Percentiles rank a stretch among this genome's conserved stretches.
Evolutionary conservation across 1,284 basidiomycete species (phyloP).

Genomic region (Afroboletus lepidellus): DNA sequence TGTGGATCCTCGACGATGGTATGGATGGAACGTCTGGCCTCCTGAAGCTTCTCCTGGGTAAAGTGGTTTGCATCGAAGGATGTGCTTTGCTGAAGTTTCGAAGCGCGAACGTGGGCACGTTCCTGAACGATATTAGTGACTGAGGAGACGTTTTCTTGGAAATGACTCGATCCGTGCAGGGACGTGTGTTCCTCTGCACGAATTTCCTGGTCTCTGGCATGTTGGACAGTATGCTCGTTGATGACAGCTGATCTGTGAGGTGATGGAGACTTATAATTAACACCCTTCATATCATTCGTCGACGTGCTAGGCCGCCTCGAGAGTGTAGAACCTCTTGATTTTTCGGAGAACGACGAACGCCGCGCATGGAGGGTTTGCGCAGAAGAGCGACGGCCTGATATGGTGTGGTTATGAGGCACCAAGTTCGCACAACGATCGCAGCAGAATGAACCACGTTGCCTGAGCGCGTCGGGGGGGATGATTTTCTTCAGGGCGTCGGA

Average conservation of each 20-base stretch:
- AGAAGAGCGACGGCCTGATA: constrained; percentile 30
- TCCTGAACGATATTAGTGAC: constrained; percentile 15
- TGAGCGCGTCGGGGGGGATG: constrained; percentile 19
- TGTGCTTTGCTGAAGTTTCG: constrained; percentile 8
- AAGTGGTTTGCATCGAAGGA: constrained; percentile 20
- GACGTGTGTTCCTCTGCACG: constrained; percentile 21
- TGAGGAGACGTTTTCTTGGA: constrained; percentile 15
- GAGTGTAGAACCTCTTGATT: constrained; percentile 11
- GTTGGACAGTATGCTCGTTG: constrained; percentile 8
- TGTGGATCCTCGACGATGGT: constrained; percentile 30
- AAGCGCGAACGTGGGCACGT: constrained; percentile 10
- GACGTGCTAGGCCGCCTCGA: constrained; percentile 24
- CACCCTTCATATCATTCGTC: constrained; percentile 3
- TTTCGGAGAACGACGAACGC: constrained; percentile 27
- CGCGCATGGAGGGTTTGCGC: constrained; percentile 27
- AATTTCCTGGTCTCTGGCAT: constrained; percentile 13
- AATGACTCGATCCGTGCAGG: constrained; percentile 12
- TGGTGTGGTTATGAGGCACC: constrained; percentile 33
- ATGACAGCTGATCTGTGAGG: constrained; percentile 11
- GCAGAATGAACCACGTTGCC: constrained; percentile 33
- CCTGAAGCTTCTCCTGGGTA: constrained; percentile 19
- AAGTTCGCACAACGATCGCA: constrained; percentile 37
- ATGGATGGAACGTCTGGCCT: constrained; percentile 28
- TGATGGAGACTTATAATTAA: constrained; percentile 8
- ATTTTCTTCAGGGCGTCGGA: constrained; percentile 26